Percentiles rank a stretch among this genome's conserved stretches.
Evolutionary conservation across 805 yeast genomes (phyloP).

Genomic region (Candida montana): DNA sequence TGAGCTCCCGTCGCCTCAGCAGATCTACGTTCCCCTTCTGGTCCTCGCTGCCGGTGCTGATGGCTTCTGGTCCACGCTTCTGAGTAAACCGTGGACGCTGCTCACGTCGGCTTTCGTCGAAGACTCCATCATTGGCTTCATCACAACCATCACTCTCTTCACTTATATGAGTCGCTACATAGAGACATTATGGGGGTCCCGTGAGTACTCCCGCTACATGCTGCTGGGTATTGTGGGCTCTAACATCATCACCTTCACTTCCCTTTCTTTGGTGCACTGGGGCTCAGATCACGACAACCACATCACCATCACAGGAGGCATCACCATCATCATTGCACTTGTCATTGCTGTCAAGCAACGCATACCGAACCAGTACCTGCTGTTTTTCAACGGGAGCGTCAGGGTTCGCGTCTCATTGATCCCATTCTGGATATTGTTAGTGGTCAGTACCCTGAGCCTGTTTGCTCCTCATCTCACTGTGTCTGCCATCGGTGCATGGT

Average conservation of each 20-base stretch:
- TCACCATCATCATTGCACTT: slow-evolving; percentile 35
- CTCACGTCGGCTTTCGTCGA: slow-evolving; percentile 44
- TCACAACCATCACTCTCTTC: slow-evolving; percentile 33
- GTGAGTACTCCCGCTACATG: slow-evolving; percentile 40
- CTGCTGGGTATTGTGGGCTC: slow-evolving; percentile 30
- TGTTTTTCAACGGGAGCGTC: slow-evolving; percentile 41
- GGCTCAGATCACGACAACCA: neutral
- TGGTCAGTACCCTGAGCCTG: slow-evolving; percentile 16
- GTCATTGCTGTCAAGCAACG: slow-evolving; percentile 52
- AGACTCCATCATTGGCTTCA: slow-evolving; percentile 34
- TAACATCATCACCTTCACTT: slow-evolving; percentile 30
- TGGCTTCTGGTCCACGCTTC: slow-evolving; percentile 28
- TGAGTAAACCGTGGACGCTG: slow-evolving; percentile 45
- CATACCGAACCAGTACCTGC: slow-evolving; percentile 46
- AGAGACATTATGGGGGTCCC: slow-evolving; percentile 51
- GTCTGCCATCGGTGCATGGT: slow-evolving; percentile 3
- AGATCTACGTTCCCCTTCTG: slow-evolving; percentile 43
- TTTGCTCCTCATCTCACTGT: slow-evolving; percentile 4
- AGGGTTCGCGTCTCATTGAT: slow-evolving; percentile 28
- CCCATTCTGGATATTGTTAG: slow-evolving; percentile 25
- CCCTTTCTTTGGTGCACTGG: slow-evolving; percentile 19
- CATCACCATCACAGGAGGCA: slow-evolving; percentile 16
- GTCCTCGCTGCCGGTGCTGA: slow-evolving; percentile 39
- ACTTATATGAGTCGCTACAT: slow-evolving; percentile 49
- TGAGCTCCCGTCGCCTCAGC: slow-evolving; percentile 36